phyloP scores from a whole-genome alignment of 495 filamentous ascomycete species.

The Cercophora sp. region DNA sequence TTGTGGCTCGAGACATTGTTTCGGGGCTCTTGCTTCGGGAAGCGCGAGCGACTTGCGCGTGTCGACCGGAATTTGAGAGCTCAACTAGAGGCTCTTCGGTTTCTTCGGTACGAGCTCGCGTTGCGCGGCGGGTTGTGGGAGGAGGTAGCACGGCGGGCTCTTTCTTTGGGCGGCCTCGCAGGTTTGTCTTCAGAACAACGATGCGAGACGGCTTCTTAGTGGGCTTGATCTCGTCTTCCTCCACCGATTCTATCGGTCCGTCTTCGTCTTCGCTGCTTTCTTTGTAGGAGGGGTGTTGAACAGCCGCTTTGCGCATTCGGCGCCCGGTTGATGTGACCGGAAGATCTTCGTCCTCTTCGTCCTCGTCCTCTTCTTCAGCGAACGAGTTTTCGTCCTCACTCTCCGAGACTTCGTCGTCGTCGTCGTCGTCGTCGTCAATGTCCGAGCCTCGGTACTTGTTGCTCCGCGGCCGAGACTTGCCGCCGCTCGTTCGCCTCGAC shows the following conservation, averaged over 20 bases:
- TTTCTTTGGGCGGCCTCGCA: conserved; percentile 22
- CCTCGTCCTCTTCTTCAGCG: conserved; percentile 38
- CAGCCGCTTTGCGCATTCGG: conserved; percentile 60
- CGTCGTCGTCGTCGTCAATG: conserved; percentile 59
- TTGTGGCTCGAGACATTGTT: conserved; percentile 32
- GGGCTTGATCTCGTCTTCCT: conserved; percentile 24
- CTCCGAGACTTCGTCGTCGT: conserved; percentile 50
- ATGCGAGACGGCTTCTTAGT: conserved; percentile 25
- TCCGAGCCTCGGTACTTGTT: conserved; percentile 57
- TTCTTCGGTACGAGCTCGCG: conserved; percentile 46
- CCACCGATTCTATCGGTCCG: conserved; percentile 20
- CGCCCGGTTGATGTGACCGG: conserved; percentile 66
- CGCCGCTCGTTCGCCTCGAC: conserved; percentile 24
- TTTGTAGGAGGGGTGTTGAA: conserved; percentile 41
- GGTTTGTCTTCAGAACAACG: conserved; percentile 25
- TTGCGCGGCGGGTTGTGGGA: conserved; percentile 37
- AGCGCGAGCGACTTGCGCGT: conserved; percentile 53
- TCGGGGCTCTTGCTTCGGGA: conserved; percentile 64
- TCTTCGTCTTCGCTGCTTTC: conserved; percentile 43
- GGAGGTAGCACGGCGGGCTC: conserved; percentile 12
- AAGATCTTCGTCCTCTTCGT: conserved; percentile 57
- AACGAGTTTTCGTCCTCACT: conserved; percentile 59
- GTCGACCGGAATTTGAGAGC: conserved; percentile 73
- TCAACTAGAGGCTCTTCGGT: conserved; percentile 40
- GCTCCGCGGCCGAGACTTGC: conserved; percentile 43